Conservation (phyloP, 2,329 filamentous ascomycete genomes). For the Fusarium palustre region DNA sequence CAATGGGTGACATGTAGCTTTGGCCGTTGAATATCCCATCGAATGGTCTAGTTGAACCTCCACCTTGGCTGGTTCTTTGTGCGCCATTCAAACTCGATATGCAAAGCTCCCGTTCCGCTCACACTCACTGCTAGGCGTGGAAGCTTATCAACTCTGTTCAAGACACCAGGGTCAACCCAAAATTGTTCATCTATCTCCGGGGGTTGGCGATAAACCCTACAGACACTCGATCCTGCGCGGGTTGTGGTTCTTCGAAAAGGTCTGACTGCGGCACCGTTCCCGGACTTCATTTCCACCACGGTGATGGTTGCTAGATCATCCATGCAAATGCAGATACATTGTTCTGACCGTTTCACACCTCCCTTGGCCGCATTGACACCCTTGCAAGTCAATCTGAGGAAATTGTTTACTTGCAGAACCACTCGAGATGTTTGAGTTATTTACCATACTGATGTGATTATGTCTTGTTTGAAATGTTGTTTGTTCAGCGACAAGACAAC, state of each 20-base stretch:
- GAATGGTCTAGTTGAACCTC: constrained; percentile 6
- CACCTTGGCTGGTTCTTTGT: not conserved
- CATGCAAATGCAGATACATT: constrained; percentile 5
- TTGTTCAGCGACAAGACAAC: constrained; percentile 8
- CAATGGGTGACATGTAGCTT: not conserved
- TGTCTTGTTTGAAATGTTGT: not conserved
- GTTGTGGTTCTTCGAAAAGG: constrained; percentile 13
- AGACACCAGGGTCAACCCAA: not conserved
- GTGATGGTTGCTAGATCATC: constrained; percentile 30
- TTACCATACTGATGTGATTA: not conserved
- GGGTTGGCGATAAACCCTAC: constrained; percentile 17
- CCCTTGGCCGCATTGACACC: not conserved
- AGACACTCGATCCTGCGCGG: constrained; percentile 13
- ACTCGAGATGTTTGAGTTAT: not conserved
- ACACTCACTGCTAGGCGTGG: constrained; percentile 14
- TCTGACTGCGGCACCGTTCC: not conserved
- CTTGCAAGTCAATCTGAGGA: constrained; percentile 3
- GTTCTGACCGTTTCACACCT: constrained; percentile 8
- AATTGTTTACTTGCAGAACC: no score
- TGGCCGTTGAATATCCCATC: not conserved
- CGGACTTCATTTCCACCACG: constrained; percentile 45
- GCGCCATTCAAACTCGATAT: constrained; percentile 4
- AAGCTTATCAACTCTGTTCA: constrained; percentile 21
- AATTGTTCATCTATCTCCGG: constrained; percentile 8
- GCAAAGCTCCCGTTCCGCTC: constrained; percentile 17